Base-by-base conservation (phyloP, 371 early-diverging fungal genomes). In the Nematocida sp. region DNA sequence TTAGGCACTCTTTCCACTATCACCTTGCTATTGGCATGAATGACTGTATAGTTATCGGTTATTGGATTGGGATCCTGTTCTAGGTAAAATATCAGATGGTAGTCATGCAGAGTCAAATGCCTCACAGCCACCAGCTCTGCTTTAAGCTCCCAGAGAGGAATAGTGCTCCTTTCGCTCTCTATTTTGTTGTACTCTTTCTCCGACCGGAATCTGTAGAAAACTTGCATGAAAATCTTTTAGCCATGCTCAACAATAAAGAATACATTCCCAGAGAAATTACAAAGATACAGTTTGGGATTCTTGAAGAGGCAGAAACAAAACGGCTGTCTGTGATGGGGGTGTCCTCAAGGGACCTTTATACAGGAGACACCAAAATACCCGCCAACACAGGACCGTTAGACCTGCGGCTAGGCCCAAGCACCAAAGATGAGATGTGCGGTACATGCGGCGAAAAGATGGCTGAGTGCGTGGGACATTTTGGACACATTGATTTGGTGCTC, bases 401-500 rank as follows among this genome's bases (percentile, higher is more conserved):
- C 53, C 45, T 62, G 23, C 29, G 77, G 3, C 48, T 84, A 32
- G 84, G 84, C 29, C 64, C 70, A 13, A 63, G 92, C n/a, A 88
- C 89, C 77, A 93, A 93, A 80, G 80, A 82, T 15, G 86, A 84
- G 11, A 80, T 81, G 0, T 98, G 99, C 85, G 87, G 88, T 41
- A 96, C 96, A 2, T 98, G 99, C 81, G 89, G 88, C 9, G 87
- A 89, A 79, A 85, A 84, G 55, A 85, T 92, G 81, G 85, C 88
- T 76, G 91, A 93, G 54, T 99, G 99, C 84, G 88, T 90, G 47
- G 99, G 99, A 35, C 99, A 99, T 84, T 99, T 90, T 86, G 97
- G 97, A 27, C 89, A 91, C 79, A 86, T 96, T 37, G 88, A 90
- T 51, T 86, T 99, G 5, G 88, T 88, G 31, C 85, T 95, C 41